These are phyloP conservation scores for Cercospora beticola DNA, from an alignment of 2,329 filamentous ascomycete genomes.

Conservation along the genomic window DNA sequence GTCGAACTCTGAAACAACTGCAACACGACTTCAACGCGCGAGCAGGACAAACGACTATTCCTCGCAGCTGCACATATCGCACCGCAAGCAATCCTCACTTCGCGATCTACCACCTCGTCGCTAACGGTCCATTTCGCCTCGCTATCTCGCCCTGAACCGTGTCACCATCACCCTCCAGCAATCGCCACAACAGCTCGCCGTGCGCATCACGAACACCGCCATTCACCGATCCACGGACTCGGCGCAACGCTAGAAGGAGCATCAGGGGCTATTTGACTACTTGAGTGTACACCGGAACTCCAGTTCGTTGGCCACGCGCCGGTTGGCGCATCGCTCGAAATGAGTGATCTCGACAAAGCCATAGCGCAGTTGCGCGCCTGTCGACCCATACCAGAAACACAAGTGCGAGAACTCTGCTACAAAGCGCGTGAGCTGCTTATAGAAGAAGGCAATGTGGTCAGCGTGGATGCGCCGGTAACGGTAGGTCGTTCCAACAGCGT, in stretches of 20 bases:
- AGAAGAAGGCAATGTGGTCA: conserved; percentile 96
- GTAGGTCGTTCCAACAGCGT: conserved; percentile 50
- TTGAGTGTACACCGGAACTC: background rate
- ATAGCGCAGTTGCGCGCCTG: conserved; percentile 95
- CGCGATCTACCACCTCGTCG: too few species aligned
- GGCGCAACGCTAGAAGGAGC: background rate
- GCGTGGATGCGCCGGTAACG: conserved; percentile 90
- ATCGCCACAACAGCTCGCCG: background rate
- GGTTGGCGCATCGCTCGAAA: conserved; percentile 42
- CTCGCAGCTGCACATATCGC: background rate
- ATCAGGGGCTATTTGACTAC: background rate
- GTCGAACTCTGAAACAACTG: conserved; percentile 8
- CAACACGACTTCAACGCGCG: background rate
- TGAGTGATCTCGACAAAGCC: conserved; percentile 93
- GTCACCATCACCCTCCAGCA: background rate
- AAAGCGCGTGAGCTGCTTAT: conserved; percentile 94
- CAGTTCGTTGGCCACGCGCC: conserved; percentile 16
- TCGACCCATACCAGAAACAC: conserved; percentile 89
- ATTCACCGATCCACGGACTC: background rate
- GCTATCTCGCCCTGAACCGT: background rate
- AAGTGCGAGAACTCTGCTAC: conserved; percentile 96
- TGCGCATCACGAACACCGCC: background rate
- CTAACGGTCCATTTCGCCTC: background rate
- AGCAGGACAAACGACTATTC: background rate
- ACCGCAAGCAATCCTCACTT: background rate